Evolutionary conservation across 805 yeast species (phyloP).

Genomic region (Suhomyces vadensis): DNA sequence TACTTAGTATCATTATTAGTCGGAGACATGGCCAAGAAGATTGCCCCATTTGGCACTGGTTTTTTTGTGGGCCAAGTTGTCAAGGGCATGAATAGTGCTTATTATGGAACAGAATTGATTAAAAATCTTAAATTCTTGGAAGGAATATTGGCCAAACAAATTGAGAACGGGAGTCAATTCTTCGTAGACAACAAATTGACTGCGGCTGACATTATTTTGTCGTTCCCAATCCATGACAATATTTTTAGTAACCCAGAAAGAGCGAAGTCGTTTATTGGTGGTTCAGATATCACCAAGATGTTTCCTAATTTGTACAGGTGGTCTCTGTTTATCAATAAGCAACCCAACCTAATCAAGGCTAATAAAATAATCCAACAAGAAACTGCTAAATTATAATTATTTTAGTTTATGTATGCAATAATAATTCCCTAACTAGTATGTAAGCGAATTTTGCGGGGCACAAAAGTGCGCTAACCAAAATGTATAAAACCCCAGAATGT

Average conservation of each 20-base stretch:
- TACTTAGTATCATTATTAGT: slow-evolving; percentile 25
- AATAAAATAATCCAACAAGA: slow-evolving; percentile 9
- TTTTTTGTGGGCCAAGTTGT: slow-evolving; percentile 24
- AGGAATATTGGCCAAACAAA: slow-evolving; percentile 24
- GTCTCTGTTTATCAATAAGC: slow-evolving; percentile 16
- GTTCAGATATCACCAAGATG: slow-evolving; percentile 8
- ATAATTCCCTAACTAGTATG: not conserved
- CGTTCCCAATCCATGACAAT: slow-evolving; percentile 32
- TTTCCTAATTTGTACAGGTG: slow-evolving; percentile 28
- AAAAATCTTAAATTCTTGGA: slow-evolving; percentile 33
- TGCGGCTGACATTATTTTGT: slow-evolving; percentile 40
- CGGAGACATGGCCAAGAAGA: slow-evolving; percentile 22
- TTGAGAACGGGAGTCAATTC: slow-evolving; percentile 14
- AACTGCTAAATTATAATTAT: not conserved
- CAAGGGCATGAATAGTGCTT: slow-evolving; percentile 24
- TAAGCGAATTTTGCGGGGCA: not conserved
- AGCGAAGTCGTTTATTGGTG: slow-evolving; percentile 1
- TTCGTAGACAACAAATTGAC: slow-evolving; percentile 40
- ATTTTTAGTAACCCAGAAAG: slow-evolving; percentile 12
- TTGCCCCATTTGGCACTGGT: slow-evolving; percentile 30
- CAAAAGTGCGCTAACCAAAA: not conserved
- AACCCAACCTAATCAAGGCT: slow-evolving; percentile 18
- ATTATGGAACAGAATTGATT: slow-evolving; percentile 25
- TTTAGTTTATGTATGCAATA: not conserved
- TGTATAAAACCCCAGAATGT: not conserved